Evolutionary conservation across 2,329 filamentous ascomycete genomes (phyloP).

Genomic region (Microsporum canis): DNA sequence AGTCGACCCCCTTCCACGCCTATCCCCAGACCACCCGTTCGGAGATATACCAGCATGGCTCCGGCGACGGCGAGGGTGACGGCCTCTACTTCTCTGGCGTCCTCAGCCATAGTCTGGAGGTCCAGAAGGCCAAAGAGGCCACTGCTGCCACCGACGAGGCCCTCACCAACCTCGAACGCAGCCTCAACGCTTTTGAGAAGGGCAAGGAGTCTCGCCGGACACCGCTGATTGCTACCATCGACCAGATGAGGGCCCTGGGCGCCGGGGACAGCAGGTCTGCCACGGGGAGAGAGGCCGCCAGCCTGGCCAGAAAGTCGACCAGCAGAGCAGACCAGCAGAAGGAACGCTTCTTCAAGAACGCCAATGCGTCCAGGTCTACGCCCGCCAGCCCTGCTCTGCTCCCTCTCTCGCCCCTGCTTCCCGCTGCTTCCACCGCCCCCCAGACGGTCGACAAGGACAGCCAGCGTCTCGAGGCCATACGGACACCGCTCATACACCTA

Average conservation of each 20-base stretch:
- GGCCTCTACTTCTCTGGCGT: conserved; percentile 46
- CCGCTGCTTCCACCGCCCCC: conserved; percentile 22
- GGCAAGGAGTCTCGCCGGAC: conserved; percentile 50
- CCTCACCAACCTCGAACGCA: conserved; percentile 48
- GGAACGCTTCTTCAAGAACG: conserved; percentile 31
- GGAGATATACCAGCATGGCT: conserved; percentile 44
- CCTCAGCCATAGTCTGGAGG: conserved; percentile 46
- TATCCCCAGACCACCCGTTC: conserved; percentile 43
- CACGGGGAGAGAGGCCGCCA: conserved; percentile 22
- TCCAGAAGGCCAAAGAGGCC: conserved; percentile 44
- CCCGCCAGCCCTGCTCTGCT: conserved; percentile 34
- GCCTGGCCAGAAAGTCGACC: conserved; percentile 23
- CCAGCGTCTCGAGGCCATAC: conserved; percentile 33
- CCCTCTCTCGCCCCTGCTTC: conserved; percentile 23
- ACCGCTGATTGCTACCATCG: conserved; percentile 28
- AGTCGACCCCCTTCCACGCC: conserved; percentile 44
- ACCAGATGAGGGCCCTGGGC: conserved; percentile 28
- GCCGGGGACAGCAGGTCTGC: conserved; percentile 25
- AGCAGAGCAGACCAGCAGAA: conserved; percentile 33
- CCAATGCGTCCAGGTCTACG: conserved; percentile 27
- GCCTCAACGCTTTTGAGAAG: conserved; percentile 47
- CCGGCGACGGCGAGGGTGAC: conserved; percentile 28
- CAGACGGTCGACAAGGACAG: conserved; percentile 27
- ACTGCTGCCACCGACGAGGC: conserved; percentile 49
- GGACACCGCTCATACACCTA: conserved; percentile 39